A percentile compares a stretch with the other conserved stretches of the same genome.
Conservation (phyloP, 139 green algal species). For the Pleodorina starrii region DNA sequence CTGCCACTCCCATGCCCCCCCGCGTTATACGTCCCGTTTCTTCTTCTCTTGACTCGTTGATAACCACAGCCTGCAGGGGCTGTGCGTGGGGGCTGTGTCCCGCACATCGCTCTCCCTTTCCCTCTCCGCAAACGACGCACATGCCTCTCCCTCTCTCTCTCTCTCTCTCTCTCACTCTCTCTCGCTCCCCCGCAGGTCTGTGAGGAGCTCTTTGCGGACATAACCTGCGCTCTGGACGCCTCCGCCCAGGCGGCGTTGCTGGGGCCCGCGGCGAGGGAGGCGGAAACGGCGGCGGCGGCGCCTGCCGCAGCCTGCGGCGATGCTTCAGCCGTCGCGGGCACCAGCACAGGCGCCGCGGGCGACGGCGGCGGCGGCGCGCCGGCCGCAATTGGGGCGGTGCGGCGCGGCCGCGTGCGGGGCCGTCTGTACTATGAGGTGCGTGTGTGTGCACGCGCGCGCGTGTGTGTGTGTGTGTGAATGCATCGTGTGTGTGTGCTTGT, state of each 20-base stretch:
- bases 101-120: too few species aligned
- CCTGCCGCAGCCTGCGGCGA: neutral
- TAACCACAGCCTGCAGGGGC: too few species aligned
- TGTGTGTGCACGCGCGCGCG: too few species aligned
- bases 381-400: neutral
- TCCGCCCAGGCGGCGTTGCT: slow-evolving; percentile 4
- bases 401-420: neutral
- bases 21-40: too few species aligned
- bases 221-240: slow-evolving; percentile 80
- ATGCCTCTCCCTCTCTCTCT: too few species aligned
- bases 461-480: neutral
- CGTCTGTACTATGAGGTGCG: slow-evolving; percentile 37
- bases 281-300: neutral
- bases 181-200: neutral
- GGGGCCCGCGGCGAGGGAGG: neutral
- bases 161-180: too few species aligned
- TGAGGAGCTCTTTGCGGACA: slow-evolving; percentile 82
- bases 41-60: too few species aligned
- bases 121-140: too few species aligned
- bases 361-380: neutral
- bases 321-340: neutral
- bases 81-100: too few species aligned
- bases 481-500: neutral
- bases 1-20: too few species aligned
- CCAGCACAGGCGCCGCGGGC: neutral